Percentiles rank a stretch among this genome's conserved stretches.
Conservation (phyloP, 2,329 filamentous ascomycete species). For the Talaromyces rugulosus region DNA sequence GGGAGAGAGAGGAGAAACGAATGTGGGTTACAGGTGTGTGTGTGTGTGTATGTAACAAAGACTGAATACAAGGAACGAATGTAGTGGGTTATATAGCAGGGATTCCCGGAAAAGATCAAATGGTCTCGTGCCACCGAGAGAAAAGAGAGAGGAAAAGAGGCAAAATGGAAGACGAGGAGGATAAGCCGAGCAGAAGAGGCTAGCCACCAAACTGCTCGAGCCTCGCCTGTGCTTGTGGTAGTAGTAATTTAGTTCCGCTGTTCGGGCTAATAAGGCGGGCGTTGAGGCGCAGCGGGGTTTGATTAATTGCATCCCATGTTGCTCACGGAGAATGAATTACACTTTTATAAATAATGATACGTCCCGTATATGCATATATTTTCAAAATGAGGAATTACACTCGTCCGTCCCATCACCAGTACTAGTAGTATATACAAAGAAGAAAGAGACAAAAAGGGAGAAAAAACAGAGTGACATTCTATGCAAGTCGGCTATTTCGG, state of each 20-base stretch:
- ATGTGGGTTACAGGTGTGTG: background rate
- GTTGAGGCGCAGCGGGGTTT: background rate
- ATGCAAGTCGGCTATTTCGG: background rate
- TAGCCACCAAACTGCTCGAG: background rate
- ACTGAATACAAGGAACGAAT: slow-evolving; percentile 13
- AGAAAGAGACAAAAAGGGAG: too few relatives aligned
- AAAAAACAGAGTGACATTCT: too few relatives aligned
- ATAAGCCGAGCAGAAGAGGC: too few relatives aligned
- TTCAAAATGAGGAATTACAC: too few relatives aligned
- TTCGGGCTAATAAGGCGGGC: background rate
- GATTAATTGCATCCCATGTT: background rate
- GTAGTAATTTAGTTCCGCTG: background rate
- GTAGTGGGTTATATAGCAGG: background rate
- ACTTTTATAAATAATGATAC: background rate
- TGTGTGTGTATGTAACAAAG: background rate
- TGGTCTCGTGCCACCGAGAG: background rate
- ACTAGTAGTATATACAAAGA: background rate
- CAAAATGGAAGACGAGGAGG: background rate
- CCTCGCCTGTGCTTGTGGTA: background rate
- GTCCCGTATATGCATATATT: too few relatives aligned
- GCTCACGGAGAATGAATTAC: background rate
- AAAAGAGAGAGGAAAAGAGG: background rate
- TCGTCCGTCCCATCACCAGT: too few relatives aligned
- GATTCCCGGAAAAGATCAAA: background rate
- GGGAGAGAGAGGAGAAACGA: slow-evolving; percentile 3